Conservation (phyloP, 352 stramenopile species). For the Globisporangium megalacanthum region DNA sequence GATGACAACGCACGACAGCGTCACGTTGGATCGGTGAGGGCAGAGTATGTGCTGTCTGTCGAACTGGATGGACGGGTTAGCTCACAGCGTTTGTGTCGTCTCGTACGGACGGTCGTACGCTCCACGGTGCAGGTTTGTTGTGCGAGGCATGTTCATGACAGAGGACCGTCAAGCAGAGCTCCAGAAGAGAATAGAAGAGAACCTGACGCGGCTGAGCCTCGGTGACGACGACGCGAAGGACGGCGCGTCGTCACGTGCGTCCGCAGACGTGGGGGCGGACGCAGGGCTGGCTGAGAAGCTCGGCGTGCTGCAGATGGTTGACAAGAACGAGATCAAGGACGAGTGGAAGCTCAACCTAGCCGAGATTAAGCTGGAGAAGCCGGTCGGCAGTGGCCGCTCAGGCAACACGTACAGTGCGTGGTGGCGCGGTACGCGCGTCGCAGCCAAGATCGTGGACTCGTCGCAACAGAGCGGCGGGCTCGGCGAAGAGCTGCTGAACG, state of each 20-base stretch:
- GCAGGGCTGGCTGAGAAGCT: constrained; percentile 61
- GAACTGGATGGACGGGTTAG: too few species aligned
- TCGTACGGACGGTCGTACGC: too few species aligned
- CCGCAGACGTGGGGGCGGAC: constrained; percentile 13
- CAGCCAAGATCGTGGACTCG: constrained; percentile 73
- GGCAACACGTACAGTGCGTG: constrained; percentile 75
- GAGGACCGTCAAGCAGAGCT: constrained; percentile 71
- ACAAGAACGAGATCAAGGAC: constrained; percentile 82
- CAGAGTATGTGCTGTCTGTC: neutral
- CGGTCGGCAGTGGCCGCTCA: constrained; percentile 64
- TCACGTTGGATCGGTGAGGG: constrained; percentile 54
- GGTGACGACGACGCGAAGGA: constrained; percentile 29
- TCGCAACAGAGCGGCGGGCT: constrained; percentile 60
- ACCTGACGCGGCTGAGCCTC: constrained; percentile 56
- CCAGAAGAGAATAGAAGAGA: constrained; percentile 66
- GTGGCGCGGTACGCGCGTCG: constrained; percentile 77
- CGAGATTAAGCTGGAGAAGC: constrained; percentile 67
- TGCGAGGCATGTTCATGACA: constrained; percentile 77
- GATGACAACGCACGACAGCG: constrained; percentile 79
- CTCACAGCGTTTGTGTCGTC: neutral
- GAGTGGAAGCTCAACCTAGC: constrained; percentile 76
- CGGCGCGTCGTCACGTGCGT: constrained; percentile 1
- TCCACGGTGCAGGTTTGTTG: constrained; percentile 49
- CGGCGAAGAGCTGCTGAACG: constrained; percentile 76
- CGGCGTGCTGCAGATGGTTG: constrained; percentile 71